Evolutionary conservation across 192 early-diverging fungal species (phyloP).

Genomic region (Cladochytrium replicatum): DNA sequence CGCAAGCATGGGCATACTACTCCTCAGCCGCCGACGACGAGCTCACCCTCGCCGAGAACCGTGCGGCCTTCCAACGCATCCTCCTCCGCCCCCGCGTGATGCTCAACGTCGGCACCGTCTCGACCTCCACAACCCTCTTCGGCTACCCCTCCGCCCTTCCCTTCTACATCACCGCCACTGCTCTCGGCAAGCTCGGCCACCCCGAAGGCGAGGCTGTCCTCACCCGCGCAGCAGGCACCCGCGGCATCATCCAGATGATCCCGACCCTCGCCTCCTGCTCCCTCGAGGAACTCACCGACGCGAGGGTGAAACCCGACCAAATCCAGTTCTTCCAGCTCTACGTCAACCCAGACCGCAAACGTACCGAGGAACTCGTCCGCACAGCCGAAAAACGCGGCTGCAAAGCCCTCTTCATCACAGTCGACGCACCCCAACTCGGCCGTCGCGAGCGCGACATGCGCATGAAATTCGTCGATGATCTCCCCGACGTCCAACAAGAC

Average conservation of each 20-base stretch:
- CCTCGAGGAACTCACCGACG: constrained; percentile 42
- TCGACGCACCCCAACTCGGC: constrained; percentile 68
- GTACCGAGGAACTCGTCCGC: constrained; percentile 23
- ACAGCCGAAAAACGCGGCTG: constrained; percentile 30
- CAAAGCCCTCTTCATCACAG: constrained; percentile 64
- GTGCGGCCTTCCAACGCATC: constrained; percentile 62
- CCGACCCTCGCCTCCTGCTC: constrained; percentile 65
- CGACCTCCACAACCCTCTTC: constrained; percentile 26
- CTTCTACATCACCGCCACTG: constrained; percentile 48
- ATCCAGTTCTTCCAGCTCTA: constrained; percentile 47
- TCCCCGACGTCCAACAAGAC: constrained; percentile 27
- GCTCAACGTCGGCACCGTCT: constrained; percentile 34
- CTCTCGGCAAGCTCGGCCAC: constrained; percentile 55
- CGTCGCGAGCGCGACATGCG: constrained; percentile 75
- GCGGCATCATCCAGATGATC: constrained; percentile 64
- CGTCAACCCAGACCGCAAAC: constrained; percentile 37
- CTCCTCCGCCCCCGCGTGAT: constrained; percentile 49
- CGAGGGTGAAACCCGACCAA: constrained; percentile 21
- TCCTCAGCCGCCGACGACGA: constrained; percentile 74
- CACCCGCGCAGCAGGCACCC: constrained; percentile 40
- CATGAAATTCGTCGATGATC: constrained; percentile 48
- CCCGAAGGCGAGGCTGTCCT: constrained; percentile 63
- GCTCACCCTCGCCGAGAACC: constrained; percentile 72
- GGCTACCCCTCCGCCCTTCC: constrained; percentile 23
- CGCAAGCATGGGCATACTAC: constrained; percentile 76